Evolutionary conservation across 2,329 filamentous ascomycete genomes (phyloP).

Genomic region (Xylariomycetidae sp.): DNA sequence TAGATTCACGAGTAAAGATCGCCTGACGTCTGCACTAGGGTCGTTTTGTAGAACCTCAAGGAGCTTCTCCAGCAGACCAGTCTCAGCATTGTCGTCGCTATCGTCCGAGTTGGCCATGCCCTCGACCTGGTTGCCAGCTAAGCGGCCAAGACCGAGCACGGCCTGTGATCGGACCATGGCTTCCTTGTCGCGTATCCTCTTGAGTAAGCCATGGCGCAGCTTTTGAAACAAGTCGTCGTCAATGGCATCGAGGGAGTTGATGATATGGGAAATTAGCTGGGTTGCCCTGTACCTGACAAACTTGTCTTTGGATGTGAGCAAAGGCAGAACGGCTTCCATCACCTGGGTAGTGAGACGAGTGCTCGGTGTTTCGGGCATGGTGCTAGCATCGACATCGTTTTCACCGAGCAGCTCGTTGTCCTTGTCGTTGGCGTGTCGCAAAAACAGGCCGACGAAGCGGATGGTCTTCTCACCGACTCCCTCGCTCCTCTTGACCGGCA

Average conservation of each 20-base stretch:
- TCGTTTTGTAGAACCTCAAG: slow-evolving; percentile 90
- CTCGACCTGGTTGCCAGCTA: slow-evolving; percentile 74
- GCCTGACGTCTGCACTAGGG: slow-evolving; percentile 85
- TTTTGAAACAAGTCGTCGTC: slow-evolving; percentile 88
- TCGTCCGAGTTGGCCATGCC: slow-evolving; percentile 66
- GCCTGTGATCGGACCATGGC: slow-evolving; percentile 88
- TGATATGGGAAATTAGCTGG: slow-evolving; percentile 83
- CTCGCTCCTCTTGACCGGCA: slow-evolving; percentile 90
- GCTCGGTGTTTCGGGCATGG: slow-evolving; percentile 77
- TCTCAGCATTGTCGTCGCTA: slow-evolving; percentile 62
- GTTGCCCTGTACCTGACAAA: slow-evolving; percentile 84
- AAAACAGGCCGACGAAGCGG: slow-evolving; percentile 81
- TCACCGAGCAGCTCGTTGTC: slow-evolving; percentile 65
- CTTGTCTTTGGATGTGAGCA: slow-evolving; percentile 88
- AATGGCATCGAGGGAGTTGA: slow-evolving; percentile 88
- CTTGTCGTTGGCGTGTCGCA: slow-evolving; percentile 67
- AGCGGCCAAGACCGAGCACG: slow-evolving; percentile 78
- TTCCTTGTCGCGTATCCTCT: slow-evolving; percentile 89
- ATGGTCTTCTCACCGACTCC: slow-evolving; percentile 79
- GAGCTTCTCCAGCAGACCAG: slow-evolving; percentile 74
- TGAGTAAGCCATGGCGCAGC: slow-evolving; percentile 73
- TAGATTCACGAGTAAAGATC: slow-evolving; percentile 85
- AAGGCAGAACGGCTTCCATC: slow-evolving; percentile 66
- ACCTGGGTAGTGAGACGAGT: slow-evolving; percentile 72
- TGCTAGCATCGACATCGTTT: slow-evolving; percentile 63